A percentile compares a stretch with the other conserved stretches of the same genome.
These are phyloP conservation scores for Globisporangium cylindrosporum DNA, from an alignment of 352 stramenopile genomes.

Conservation along the genomic window DNA sequence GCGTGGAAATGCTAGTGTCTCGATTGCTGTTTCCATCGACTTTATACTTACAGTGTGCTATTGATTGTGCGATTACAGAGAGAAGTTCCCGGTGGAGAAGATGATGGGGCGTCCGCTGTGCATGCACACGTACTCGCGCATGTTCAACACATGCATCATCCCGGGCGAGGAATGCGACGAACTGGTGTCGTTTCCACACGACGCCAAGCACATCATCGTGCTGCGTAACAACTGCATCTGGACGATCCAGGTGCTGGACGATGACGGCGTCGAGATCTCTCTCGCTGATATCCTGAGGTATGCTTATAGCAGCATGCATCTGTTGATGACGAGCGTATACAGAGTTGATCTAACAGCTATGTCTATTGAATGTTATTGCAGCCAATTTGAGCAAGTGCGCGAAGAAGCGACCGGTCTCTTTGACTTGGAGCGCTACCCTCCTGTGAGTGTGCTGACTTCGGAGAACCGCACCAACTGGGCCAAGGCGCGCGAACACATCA, in stretches of 20 bases:
- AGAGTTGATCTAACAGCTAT: not conserved
- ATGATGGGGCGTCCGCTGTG: slow-evolving; percentile 93
- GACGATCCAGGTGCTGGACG: slow-evolving; percentile 75
- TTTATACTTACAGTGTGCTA: slow-evolving; percentile 7
- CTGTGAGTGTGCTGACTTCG: slow-evolving; percentile 93
- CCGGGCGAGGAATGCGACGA: slow-evolving; percentile 88
- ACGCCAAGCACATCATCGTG: slow-evolving; percentile 92
- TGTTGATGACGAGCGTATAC: not conserved
- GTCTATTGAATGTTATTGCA: slow-evolving; percentile 10
- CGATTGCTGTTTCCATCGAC: not conserved
- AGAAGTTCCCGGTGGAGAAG: slow-evolving; percentile 90
- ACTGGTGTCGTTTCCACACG: slow-evolving; percentile 86
- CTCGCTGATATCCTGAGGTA: slow-evolving; percentile 77
- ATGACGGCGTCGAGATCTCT: slow-evolving; percentile 63
- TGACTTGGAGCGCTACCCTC: slow-evolving; percentile 81
- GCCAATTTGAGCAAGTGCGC: slow-evolving; percentile 81
- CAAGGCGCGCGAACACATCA: slow-evolving; percentile 83
- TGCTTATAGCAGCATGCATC: not conserved
- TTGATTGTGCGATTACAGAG: slow-evolving; percentile 37
- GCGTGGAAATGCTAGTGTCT: slow-evolving; percentile 20
- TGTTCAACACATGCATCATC: slow-evolving; percentile 97
- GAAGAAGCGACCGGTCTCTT: slow-evolving; percentile 85
- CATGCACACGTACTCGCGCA: slow-evolving; percentile 92
- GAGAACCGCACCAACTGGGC: slow-evolving; percentile 95
- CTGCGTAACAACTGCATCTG: slow-evolving; percentile 90